Base-by-base conservation (phyloP, 2,329 filamentous ascomycete genomes). In the Eutypa lata region DNA sequence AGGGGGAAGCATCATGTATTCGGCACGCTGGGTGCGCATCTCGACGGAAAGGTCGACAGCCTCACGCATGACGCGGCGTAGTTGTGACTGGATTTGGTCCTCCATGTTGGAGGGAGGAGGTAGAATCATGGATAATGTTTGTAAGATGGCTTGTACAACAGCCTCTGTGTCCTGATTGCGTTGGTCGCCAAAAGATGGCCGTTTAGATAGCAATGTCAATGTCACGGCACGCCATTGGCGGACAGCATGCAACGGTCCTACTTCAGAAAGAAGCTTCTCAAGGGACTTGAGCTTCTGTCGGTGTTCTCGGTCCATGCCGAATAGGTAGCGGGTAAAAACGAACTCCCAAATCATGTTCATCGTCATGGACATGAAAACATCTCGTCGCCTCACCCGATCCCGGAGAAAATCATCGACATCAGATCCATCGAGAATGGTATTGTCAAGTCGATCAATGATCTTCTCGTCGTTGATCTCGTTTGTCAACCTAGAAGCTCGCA, bases 321-420 rank as follows among this genome's bases (percentile, higher is more conserved):
- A 99, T 24, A 99, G 85, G 71, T 99, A 99, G 58, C 94, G 86
- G 8, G 93, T 97, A 69, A 99, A 99, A 68, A 99, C 87, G 67
- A 95, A 97, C 72, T 99, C 94, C 92, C 92, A 99, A 49, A 99
- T 87, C 91, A 99, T 97, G 56, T 89, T 94, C 92, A 97, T 97
- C 52, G 93, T 90, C 71, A 99, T 91, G 37, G 91, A 94, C 91
- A 97, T 97, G 79, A 99, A 97, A 53, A 97, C 87, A 69, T 97
- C 93, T 55, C 93, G 86, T 56, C 94, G 87, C 65, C 83, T 87
- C 51, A 97, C 88, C 38, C 95, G 89, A 69, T 99, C 93, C 60
- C 83, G 82, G 47, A 99, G 86, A 66, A 96, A 94, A 53, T 79
- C 77, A 71, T 97, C 91, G 57, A 96, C 91, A 67, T 97, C 92